Evolutionary conservation across 164 flowering plant genomes (phyloP), one percentile per base, ranked within the genome.

Genomic region (Nelumbo lutea): DNA sequence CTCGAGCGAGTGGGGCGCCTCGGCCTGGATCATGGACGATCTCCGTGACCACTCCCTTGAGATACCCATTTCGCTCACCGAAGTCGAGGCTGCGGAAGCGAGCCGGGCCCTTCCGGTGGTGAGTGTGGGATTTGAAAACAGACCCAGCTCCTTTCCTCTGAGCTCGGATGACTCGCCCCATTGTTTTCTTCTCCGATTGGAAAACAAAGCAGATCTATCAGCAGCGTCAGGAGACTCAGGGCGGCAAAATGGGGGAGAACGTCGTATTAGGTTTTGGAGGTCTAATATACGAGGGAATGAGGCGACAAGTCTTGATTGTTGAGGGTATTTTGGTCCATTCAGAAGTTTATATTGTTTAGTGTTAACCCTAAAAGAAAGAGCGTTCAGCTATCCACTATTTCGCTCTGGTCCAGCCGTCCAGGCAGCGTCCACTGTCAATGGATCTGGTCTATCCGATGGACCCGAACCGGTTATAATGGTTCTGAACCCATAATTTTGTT

Each of bases 41-140:
- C 1, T 63, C 66, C 3, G 66, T 63, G 13, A 63, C 66, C 38
- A 62, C 47, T 8, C 64, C 64, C 1, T 42, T 62, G 14, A 62
- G 64, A 40, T 62, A 62, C 15, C 64, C 66, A 63, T 63, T 63
- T 63, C 66, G 48, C 50, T 63, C 66, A 1, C 66, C 66, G 51
- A 43, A 63, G 13, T 63, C 66, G 40, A 63, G 42, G 8, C n/a
- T 42, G n/a, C 47, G 64, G 47, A 62, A 62, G 3, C 15, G 27
- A 13, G 64, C 64, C 8, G 64, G 64, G 46, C 64, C 64, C 47
- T 62, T 62, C 47, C 64, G 64, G n/a, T 62, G 64, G n/a, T 62
- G 42, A 62, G 60, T 27, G 9, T 50, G 53, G 9, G 53, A 50
- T 13, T 50, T 50, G 53, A 50, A 50, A 13, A 50, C 53, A 6